Evolutionary conservation across 2,329 filamentous ascomycete species (phyloP).

Genomic region (Ascochyta lentis): DNA sequence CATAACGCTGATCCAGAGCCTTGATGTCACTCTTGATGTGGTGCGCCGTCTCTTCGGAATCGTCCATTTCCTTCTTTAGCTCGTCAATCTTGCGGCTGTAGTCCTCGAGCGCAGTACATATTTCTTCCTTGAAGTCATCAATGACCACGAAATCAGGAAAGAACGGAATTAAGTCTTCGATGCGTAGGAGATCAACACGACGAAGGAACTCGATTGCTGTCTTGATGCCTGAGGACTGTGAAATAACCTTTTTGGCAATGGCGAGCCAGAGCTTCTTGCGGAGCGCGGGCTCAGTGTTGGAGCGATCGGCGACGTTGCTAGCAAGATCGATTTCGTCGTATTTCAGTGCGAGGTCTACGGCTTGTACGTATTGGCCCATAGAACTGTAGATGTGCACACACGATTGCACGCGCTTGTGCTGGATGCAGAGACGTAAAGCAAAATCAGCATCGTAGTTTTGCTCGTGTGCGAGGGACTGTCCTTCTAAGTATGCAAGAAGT

Average conservation of each 20-base stretch:
- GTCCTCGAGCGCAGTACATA: conserved; percentile 90
- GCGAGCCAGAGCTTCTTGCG: conserved; percentile 96
- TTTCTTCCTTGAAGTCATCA: conserved; percentile 98
- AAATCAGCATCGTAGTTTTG: conserved; percentile 94
- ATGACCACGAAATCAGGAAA: conserved; percentile 99
- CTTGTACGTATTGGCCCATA: conserved; percentile 93
- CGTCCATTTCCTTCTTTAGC: conserved; percentile 94
- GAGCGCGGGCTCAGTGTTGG: conserved; percentile 76
- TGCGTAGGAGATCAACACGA: conserved; percentile 87
- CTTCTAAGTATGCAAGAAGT: conserved; percentile 86
- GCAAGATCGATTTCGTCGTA: conserved; percentile 91
- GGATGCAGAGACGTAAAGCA: conserved; percentile 91
- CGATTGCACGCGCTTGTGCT: conserved; percentile 89
- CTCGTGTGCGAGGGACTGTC: conserved; percentile 76
- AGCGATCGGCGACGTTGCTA: conserved; percentile 84
- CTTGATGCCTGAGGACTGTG: conserved; percentile 82
- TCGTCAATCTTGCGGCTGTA: conserved; percentile 90
- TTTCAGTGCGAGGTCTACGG: conserved; percentile 88
- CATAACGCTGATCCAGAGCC: conserved; percentile 84
- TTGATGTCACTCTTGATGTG: conserved; percentile 92
- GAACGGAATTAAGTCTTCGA: conserved; percentile 97
- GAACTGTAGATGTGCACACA: conserved; percentile 97
- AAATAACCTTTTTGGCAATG: conserved; percentile 92
- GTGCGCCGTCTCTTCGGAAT: conserved; percentile 83
- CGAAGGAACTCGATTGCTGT: conserved; percentile 89